A percentile compares a stretch with the other conserved stretches of the same genome.
These are phyloP conservation scores for Diaporthe vexans DNA, from an alignment of 2,329 filamentous ascomycete species.

Conservation along the genomic window DNA sequence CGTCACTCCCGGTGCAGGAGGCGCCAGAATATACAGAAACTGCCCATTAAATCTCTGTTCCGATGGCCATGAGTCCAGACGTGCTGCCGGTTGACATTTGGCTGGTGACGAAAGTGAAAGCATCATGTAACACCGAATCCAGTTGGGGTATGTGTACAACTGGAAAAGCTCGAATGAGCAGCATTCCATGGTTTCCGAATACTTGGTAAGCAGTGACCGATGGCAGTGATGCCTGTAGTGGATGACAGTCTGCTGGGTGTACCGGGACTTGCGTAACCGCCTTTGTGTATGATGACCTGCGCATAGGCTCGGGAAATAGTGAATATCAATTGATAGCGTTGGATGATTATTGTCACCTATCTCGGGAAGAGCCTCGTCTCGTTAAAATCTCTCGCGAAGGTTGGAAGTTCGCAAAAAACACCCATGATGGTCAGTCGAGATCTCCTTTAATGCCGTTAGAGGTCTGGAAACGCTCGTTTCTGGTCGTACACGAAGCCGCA, in stretches of 20 bases:
- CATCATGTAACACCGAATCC: neutral
- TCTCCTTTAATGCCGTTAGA: too few relatives aligned
- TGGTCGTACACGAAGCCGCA: neutral
- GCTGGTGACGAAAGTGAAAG: neutral
- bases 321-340: too few relatives aligned
- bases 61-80: neutral
- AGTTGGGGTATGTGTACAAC: neutral
- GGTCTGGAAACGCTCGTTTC: neutral
- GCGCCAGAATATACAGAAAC: neutral
- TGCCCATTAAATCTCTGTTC: neutral
- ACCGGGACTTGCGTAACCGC: too few relatives aligned
- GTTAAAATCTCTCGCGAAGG: neutral
- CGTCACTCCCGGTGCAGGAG: neutral
- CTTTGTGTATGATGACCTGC: too few relatives aligned
- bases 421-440: neutral
- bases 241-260: neutral
- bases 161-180: neutral
- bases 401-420: neutral
- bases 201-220: neutral
- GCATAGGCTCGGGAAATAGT: too few relatives aligned
- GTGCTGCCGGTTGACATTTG: too few relatives aligned
- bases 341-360: too few relatives aligned
- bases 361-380: too few relatives aligned
- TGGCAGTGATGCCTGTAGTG: neutral
- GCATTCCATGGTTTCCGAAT: neutral